A percentile compares a stretch with the other conserved stretches of the same genome.
phyloP scores from a whole-genome alignment of 1,284 basidiomycete species.

The Ceratobasidium theobromae region DNA sequence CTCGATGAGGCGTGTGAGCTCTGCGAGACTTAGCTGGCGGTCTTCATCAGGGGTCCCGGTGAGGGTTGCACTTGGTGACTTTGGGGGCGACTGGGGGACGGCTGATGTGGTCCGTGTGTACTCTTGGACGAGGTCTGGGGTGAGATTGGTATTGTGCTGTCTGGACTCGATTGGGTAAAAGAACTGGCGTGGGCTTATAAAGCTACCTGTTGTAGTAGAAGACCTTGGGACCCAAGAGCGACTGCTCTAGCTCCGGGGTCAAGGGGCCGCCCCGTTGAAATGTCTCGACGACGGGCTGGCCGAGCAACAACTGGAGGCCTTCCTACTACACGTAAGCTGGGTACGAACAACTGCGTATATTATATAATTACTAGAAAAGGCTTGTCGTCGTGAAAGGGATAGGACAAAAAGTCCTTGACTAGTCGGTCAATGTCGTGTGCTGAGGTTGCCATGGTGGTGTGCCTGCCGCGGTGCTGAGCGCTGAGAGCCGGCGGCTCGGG shows the following conservation, averaged over 20 bases:
- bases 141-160: not conserved
- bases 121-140: slow-evolving; percentile 4
- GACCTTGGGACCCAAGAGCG: slow-evolving; percentile 16
- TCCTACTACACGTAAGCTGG: not conserved
- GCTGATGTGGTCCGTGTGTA: not conserved
- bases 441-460: not conserved
- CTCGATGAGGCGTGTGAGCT: slow-evolving; percentile 33
- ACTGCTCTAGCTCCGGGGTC: slow-evolving; percentile 9
- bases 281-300: slow-evolving; percentile 16
- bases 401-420: not conserved
- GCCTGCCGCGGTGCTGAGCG: not conserved
- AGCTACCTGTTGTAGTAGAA: slow-evolving; percentile 23
- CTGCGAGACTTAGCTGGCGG: slow-evolving; percentile 24
- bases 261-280: not conserved
- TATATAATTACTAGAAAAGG: slow-evolving; percentile 4
- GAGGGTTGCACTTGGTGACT: not conserved
- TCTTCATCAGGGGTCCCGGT: slow-evolving; percentile 10
- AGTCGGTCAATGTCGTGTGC: not conserved
- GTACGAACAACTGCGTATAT: not conserved
- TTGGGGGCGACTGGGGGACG: no score
- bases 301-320: slow-evolving; percentile 28
- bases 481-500: slow-evolving; percentile 16
- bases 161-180: not conserved
- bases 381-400: slow-evolving; percentile 17
- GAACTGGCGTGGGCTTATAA: not conserved